Base-by-base conservation (phyloP, 345 rosid genomes). In the Salix viminalis region DNA sequence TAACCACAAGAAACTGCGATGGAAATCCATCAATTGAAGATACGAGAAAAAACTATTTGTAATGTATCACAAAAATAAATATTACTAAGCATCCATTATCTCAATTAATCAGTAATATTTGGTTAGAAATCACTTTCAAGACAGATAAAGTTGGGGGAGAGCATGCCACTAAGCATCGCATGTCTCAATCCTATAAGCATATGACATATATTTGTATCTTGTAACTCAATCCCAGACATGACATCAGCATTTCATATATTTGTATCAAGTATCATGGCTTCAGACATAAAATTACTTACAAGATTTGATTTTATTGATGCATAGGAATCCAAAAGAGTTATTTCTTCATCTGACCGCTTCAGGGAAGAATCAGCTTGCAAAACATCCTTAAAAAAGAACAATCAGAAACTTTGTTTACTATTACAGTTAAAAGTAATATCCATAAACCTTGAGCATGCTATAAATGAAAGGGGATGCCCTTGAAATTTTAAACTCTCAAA, bases 231-330 rank as follows among this genome's bases (percentile, higher is more conserved):
- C 46, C 73, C 19, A 14, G 37, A 41, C 48, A 11, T 41, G 37
- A 24, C 48, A 11, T 61, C 26, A 61, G 23, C 39, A 78, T 7
- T 23, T 67, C 69, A n/a, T 10, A 70, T 34, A 56, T 14, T 70
- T 28, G 4, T 48, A 19, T 48, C 79, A 12, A 66, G 7, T 54
- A 46, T 30, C 58, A 67, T 48, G 28, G 26, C 58, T 26, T 2
- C 12, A 39, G 30, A 52, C 18, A 19, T 78, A 15, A 81, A 77
- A 71, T 68, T 52, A 83, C 97, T 81, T 81, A 95, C 99, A 79
- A 91, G 87, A 84, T 88, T 90, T 79, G 99, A 90, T 82, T 81
- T 87, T 74, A 95, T 86, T 11, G 85, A 87, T 16, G 97, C 87
- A 81, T 84, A 86, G 64, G 97, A 88, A 82, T 91, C 91, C 80